A percentile compares a stretch with the other conserved stretches of the same genome.
phyloP scores from a whole-genome alignment of 768 basidiomycete genomes.

The Leccinum broughii region DNA sequence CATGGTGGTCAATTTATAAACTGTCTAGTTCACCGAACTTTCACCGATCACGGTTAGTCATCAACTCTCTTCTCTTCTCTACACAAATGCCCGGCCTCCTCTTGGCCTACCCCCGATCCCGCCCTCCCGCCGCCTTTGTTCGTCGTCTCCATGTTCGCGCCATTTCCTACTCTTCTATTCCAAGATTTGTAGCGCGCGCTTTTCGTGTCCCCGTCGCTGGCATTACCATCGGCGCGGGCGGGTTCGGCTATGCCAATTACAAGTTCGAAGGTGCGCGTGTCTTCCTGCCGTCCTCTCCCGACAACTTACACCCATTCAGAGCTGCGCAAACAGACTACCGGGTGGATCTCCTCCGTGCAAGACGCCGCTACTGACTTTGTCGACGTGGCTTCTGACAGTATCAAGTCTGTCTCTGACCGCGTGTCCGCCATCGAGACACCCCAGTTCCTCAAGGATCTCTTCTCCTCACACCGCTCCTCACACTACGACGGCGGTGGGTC shows the following conservation, averaged over 20 bases:
- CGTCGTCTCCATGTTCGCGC: constrained; percentile 74
- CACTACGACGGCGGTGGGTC: constrained; percentile 35
- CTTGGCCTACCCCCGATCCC: constrained; percentile 20
- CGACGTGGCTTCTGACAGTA: constrained; percentile 67
- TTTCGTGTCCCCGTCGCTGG: constrained; percentile 89
- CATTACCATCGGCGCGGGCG: constrained; percentile 86
- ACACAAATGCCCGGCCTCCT: too few relatives aligned
- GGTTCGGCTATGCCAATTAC: constrained; percentile 93
- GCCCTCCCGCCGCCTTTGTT: constrained; percentile 35
- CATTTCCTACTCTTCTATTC: constrained; percentile 85
- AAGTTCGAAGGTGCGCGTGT: constrained; percentile 82
- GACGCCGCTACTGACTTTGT: constrained; percentile 63
- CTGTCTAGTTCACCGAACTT: too few relatives aligned
- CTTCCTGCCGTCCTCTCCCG: background rate
- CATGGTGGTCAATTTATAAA: background rate
- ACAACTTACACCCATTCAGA: constrained; percentile 45
- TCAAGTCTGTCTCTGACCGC: constrained; percentile 59
- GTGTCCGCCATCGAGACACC: constrained; percentile 59
- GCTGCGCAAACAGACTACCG: constrained; percentile 65
- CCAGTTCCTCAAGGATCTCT: constrained; percentile 70
- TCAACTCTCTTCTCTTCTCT: too few relatives aligned
- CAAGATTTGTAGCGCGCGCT: constrained; percentile 83
- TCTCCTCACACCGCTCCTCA: constrained; percentile 35
- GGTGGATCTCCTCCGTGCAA: constrained; percentile 63
- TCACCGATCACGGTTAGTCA: background rate